A percentile compares a stretch with the other conserved stretches of the same genome.
phyloP scores from a whole-genome alignment of 208 protist species.

The Crithidia expoeki region DNA sequence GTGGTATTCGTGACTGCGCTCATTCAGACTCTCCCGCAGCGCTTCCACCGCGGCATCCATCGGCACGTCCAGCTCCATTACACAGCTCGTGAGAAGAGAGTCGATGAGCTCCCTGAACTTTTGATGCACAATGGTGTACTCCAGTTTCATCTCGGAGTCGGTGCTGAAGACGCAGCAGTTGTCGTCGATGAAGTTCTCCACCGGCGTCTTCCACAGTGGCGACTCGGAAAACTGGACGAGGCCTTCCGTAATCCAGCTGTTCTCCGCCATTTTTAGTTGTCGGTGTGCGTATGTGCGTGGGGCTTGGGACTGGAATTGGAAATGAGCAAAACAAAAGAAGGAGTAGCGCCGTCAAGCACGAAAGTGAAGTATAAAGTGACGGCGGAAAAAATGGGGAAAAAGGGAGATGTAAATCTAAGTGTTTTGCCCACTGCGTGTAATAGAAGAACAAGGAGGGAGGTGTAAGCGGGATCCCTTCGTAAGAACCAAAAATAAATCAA shows the following conservation, averaged over 20 bases:
- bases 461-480: too few relatives aligned
- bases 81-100: constrained; percentile 75
- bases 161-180: constrained; percentile 90
- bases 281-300: neutral
- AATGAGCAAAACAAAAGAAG: neutral
- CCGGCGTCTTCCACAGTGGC: constrained; percentile 81
- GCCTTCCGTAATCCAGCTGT: constrained; percentile 80
- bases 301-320: neutral
- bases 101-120: constrained; percentile 87
- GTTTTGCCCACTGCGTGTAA: too few relatives aligned
- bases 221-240: constrained; percentile 87
- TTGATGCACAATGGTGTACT: constrained; percentile 86
- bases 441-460: too few relatives aligned
- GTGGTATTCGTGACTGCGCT: constrained; percentile 10
- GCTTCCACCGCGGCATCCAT: constrained; percentile 58
- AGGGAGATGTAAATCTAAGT: too few relatives aligned
- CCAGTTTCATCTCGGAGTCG: constrained; percentile 89
- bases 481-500: too few relatives aligned
- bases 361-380: too few relatives aligned
- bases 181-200: constrained; percentile 92
- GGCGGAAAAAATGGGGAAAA: too few relatives aligned
- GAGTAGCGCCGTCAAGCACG: too few relatives aligned
- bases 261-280: constrained; percentile 37
- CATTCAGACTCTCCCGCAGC: constrained; percentile 39
- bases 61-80: constrained; percentile 80